These are phyloP conservation scores for Fusarium sublunatum DNA, from an alignment of 2,329 filamentous ascomycete genomes.

Conservation along the genomic window DNA sequence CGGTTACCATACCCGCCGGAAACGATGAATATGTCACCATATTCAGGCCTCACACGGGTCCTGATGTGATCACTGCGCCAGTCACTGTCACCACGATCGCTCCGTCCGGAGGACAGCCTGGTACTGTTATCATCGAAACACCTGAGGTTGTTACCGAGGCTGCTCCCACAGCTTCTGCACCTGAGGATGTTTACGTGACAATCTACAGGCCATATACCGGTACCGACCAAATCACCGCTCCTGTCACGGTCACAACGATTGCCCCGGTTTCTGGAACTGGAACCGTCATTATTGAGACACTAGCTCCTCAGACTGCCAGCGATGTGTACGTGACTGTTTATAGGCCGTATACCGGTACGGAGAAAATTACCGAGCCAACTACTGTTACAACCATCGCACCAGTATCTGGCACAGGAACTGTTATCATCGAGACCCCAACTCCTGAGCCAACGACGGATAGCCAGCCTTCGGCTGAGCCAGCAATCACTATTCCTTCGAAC, in stretches of 20 bases:
- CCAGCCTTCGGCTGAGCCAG: neutral
- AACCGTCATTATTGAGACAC: constrained; percentile 31
- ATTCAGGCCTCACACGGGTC: constrained; percentile 31
- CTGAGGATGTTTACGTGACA: constrained; percentile 19
- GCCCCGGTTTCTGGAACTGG: constrained; percentile 28
- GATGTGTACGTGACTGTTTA: constrained; percentile 14
- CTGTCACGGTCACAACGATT: constrained; percentile 23
- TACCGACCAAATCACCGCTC: constrained; percentile 14
- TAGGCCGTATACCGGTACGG: constrained; percentile 15
- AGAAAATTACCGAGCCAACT: constrained; percentile 5
- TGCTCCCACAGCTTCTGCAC: neutral
- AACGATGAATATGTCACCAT: constrained; percentile 30
- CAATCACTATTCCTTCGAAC: constrained; percentile 17
- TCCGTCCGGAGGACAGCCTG: constrained; percentile 17
- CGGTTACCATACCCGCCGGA: constrained; percentile 3
- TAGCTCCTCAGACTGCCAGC: constrained; percentile 4
- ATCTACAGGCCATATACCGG: constrained; percentile 28
- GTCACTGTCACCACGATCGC: constrained; percentile 25
- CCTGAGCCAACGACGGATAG: constrained; percentile 5
- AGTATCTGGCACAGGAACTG: constrained; percentile 20
- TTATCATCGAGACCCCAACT: constrained; percentile 28
- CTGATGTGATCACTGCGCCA: constrained; percentile 19
- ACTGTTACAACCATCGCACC: constrained; percentile 19
- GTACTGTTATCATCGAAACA: constrained; percentile 33
- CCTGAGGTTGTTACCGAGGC: constrained; percentile 1